Evolutionary conservation across 305 asterid species (phyloP).

Genomic region (Lippia alba): DNA sequence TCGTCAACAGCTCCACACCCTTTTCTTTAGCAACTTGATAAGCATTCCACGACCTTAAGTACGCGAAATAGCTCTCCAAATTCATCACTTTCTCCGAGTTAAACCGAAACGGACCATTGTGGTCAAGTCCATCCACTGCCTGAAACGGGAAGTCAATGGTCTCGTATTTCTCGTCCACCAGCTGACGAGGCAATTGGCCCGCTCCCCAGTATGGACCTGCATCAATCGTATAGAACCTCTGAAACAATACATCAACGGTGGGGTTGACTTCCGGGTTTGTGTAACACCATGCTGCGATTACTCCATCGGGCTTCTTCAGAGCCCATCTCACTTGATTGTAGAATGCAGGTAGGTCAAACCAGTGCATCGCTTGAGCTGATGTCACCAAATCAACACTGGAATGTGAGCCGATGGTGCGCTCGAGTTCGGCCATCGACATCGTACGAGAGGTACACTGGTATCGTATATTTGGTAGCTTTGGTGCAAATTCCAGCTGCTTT

Average conservation of each 20-base stretch:
- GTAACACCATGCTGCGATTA: constrained; percentile 70
- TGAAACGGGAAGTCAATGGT: constrained; percentile 57
- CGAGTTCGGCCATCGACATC: constrained; percentile 47
- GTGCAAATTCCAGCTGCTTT: constrained; percentile 55
- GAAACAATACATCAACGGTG: constrained; percentile 39
- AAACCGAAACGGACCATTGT: constrained; percentile 51
- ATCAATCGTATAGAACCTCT: constrained; percentile 34
- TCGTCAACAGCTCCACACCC: constrained; percentile 53
- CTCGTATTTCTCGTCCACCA: constrained; percentile 43
- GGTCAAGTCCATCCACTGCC: constrained; percentile 49
- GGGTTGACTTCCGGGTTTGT: constrained; percentile 41
- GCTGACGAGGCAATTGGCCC: constrained; percentile 9
- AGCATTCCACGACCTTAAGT: constrained; percentile 54
- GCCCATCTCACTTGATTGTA: constrained; percentile 48
- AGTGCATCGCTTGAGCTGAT: constrained; percentile 62
- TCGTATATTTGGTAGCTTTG: constrained; percentile 48
- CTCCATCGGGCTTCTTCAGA: constrained; percentile 58
- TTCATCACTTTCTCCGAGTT: constrained; percentile 46
- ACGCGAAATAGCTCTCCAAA: constrained; percentile 41
- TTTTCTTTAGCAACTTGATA: constrained; percentile 48
- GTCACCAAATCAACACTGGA: constrained; percentile 53
- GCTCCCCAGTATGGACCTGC: constrained; percentile 47
- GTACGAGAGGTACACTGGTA: constrained; percentile 54
- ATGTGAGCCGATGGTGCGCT: constrained; percentile 39
- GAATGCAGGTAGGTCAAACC: constrained; percentile 62